Base-by-base conservation (phyloP, 163 green algal genomes). In the Volvox carteri region DNA sequence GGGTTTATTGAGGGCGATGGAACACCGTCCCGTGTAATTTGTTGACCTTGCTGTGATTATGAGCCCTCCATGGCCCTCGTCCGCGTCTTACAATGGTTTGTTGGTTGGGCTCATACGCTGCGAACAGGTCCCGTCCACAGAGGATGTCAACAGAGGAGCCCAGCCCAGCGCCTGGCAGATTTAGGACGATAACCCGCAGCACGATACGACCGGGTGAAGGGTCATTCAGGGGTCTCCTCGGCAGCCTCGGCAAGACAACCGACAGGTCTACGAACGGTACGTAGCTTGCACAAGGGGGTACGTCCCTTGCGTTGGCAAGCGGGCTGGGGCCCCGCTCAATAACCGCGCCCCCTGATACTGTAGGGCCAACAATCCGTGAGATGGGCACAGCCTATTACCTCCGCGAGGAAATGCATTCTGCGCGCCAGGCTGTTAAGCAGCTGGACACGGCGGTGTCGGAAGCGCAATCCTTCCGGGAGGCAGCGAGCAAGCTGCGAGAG, bases 381-480 rank as follows among this genome's bases (percentile, higher is more conserved):
- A 58, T 56, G 37, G 77, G 37, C 52, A 35, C 52, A 1, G 35
- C 33, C 7, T 85, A 78, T 30, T 86, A 78, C 62, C 81, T 89
- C n/a, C 68, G 33, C 8, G 37, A 89, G 50, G 84, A 89, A 52
- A 83, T 89, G 19, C 39, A 30, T 19, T 52, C 35, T 4, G 84
- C 84, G 0, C 37, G 39, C 8, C 44, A 83, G 50, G 50, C 70
- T 35, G 70, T 89, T 7, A 62, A 25, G 4, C 21, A 37, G 2
- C 70, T 89, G 14, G 84, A 83, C 11, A 19, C 3, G 50, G 84
- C 70, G 0, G 84, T 89, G 1, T 35, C 21, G 48, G 67, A 56
- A 4, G 90, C 90, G 2, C 28, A 41, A 18, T 88, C 73, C 2
- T 93, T 91, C 60, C 58, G 90, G 12, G 90, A 93, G 80, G 83